These are phyloP conservation scores for Penicillium capsulatum DNA, from an alignment of 2,329 filamentous ascomycete genomes.

Conservation along the genomic window DNA sequence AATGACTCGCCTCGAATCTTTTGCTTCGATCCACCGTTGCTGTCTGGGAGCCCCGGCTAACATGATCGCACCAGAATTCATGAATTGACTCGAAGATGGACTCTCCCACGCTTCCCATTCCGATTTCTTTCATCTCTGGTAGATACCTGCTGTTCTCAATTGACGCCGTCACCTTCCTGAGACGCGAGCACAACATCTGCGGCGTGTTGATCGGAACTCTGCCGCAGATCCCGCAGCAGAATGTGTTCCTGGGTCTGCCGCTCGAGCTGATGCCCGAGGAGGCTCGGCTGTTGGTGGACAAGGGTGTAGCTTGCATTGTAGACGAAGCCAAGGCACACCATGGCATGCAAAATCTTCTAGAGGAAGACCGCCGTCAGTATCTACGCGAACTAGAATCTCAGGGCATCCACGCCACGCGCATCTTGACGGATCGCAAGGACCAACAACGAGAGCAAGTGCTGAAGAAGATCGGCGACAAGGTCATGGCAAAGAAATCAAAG, in stretches of 20 bases:
- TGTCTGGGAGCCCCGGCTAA: conserved; percentile 23
- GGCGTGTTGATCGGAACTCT: conserved; percentile 82
- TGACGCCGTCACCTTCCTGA: conserved; percentile 70
- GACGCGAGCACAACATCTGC: conserved; percentile 76
- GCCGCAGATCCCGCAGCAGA: conserved; percentile 90
- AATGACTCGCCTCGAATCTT: conserved; percentile 19
- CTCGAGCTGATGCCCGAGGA: conserved; percentile 90
- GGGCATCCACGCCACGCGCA: conserved; percentile 49
- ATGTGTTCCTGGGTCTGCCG: conserved; percentile 84
- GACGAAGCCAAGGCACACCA: conserved; percentile 72
- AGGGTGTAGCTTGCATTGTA: conserved; percentile 70
- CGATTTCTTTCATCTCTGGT: conserved; percentile 74
- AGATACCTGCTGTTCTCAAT: conserved; percentile 89
- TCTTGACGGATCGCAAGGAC: conserved; percentile 47
- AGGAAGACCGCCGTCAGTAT: conserved; percentile 59
- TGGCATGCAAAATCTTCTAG: conserved; percentile 57
- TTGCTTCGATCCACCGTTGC: conserved; percentile 4
- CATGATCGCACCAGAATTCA: conserved; percentile 16
- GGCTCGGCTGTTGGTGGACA: conserved; percentile 72
- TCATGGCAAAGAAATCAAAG: conserved; percentile 16
- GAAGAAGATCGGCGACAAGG: conserved; percentile 44
- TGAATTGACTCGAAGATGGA: conserved; percentile 29
- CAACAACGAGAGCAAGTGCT: conserved; percentile 49
- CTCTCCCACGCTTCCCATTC: conserved; percentile 55
- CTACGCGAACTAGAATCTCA: conserved; percentile 53